Conservation (phyloP, 73 alveolate species). For the Paramecium primaurelia region DNA sequence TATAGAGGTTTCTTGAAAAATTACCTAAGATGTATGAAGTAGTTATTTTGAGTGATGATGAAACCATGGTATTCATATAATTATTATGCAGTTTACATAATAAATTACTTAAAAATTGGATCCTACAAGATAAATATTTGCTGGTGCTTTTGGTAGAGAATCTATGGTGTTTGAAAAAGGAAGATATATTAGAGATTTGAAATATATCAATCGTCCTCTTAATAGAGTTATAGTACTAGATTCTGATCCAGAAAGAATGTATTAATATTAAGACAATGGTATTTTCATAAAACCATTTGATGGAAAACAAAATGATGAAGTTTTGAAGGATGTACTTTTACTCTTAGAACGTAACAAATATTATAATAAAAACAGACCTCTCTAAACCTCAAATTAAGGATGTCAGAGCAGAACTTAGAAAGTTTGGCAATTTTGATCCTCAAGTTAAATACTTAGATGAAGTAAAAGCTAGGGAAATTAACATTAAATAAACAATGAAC, state of each 20-base stretch:
- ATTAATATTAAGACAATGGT: slow-evolving; percentile 76
- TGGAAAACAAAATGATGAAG: slow-evolving; percentile 79
- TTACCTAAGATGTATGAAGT: slow-evolving; percentile 79
- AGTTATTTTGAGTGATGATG: slow-evolving; percentile 88
- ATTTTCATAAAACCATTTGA: slow-evolving; percentile 73
- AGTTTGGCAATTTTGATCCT: slow-evolving; percentile 80
- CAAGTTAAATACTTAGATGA: slow-evolving; percentile 71
- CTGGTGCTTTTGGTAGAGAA: slow-evolving; percentile 84
- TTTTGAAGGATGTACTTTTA: slow-evolving; percentile 71
- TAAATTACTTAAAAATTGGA: slow-evolving; percentile 71
- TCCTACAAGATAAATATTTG: slow-evolving; percentile 72
- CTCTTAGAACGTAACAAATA: slow-evolving; percentile 66
- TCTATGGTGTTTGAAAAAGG: slow-evolving; percentile 77
- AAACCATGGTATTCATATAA: slow-evolving; percentile 5
- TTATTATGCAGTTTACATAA: slow-evolving; percentile 63
- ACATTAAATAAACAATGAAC: background rate
- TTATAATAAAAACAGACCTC: background rate
- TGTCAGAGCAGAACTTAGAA: slow-evolving; percentile 73
- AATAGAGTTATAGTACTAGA: slow-evolving; percentile 75
- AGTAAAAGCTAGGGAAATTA: slow-evolving; percentile 51
- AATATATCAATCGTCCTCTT: slow-evolving; percentile 79
- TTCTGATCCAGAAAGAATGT: slow-evolving; percentile 69
- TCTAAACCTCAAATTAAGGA: slow-evolving; percentile 66
- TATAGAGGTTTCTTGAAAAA: slow-evolving; percentile 73
- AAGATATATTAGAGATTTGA: slow-evolving; percentile 75